A percentile compares a stretch with the other conserved stretches of the same genome.
Conservation (phyloP, 495 filamentous ascomycete species). For the Penicillium riverlandense region DNA sequence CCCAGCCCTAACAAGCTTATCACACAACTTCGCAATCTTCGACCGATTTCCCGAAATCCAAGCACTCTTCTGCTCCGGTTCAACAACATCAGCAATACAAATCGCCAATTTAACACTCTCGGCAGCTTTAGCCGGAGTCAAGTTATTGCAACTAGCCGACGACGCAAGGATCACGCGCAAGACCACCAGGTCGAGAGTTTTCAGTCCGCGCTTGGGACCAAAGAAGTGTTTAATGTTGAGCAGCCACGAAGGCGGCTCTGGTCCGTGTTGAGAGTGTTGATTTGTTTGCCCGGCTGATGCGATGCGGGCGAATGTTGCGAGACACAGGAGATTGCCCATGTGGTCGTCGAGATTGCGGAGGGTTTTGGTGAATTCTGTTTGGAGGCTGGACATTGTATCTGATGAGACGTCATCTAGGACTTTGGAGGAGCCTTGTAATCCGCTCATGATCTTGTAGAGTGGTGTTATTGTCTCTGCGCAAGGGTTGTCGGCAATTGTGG, state of each 20-base stretch:
- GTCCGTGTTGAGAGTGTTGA: slow-evolving; percentile 5
- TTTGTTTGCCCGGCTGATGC: slow-evolving; percentile 11
- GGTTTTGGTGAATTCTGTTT: slow-evolving; percentile 37
- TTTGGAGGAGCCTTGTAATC: slow-evolving; percentile 20
- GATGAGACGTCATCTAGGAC: slow-evolving; percentile 27
- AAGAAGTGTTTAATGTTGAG: slow-evolving; percentile 42
- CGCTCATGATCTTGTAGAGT: slow-evolving; percentile 32
- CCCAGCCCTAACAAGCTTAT: slow-evolving; percentile 37
- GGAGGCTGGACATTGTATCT: slow-evolving; percentile 35
- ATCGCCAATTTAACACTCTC: slow-evolving; percentile 45
- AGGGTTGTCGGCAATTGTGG: slow-evolving; percentile 23
- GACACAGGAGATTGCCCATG: slow-evolving; percentile 40
- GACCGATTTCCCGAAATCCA: slow-evolving; percentile 39
- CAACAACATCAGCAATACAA: slow-evolving; percentile 37
- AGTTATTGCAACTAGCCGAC: slow-evolving; percentile 29
- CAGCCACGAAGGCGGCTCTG: slow-evolving; percentile 22
- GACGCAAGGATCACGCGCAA: slow-evolving; percentile 47
- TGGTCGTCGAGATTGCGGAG: slow-evolving; percentile 40
- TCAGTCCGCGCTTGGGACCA: slow-evolving; percentile 38
- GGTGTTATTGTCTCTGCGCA: slow-evolving; percentile 36
- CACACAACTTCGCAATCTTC: slow-evolving; percentile 44
- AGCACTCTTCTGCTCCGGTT: slow-evolving; percentile 24
- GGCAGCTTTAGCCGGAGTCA: slow-evolving; percentile 31
- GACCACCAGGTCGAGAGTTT: slow-evolving; percentile 49
- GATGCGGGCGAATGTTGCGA: slow-evolving; percentile 42